Base-by-base conservation (phyloP, 495 filamentous ascomycete species). In the Choiromyces venosus region DNA sequence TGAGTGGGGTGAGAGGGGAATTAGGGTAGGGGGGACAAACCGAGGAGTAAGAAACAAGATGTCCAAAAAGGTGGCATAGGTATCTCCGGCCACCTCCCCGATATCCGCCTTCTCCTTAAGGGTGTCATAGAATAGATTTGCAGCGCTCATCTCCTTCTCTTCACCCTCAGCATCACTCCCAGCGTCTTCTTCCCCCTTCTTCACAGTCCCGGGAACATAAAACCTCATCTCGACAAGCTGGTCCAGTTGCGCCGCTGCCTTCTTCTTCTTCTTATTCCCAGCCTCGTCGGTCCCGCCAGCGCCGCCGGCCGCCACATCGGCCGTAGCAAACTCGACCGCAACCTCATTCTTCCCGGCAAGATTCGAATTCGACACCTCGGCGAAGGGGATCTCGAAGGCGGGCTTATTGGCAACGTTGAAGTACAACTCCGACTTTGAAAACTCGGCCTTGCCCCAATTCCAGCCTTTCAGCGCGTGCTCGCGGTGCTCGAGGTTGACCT, bases 381-480 rank as follows among this genome's bases (percentile, higher is more conserved):
- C 91, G 85, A 97, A 99, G 29, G 96, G 96, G 56, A 99, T 90
- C 83, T 98, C 95, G 85, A 99, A 99, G 1, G 96, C 92, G 7
- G 96, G 96, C 76, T 93, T 91, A 80, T 97, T 99, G 78, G 95
- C 92, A 33, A 99, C 96, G 82, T 93, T 97, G 85, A 99, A 99
- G 29, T 92, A 86, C 39, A 99, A 88, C 83, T 99, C 96, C 65
- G 92, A 90, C 82, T 98, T 97, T 74, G 91, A 90, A 81, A 99
- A 97, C 81, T 99, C 96, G 71, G 91, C 92, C 83, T 98, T 99
- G 73, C 96, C 96, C 96, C 96, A 99, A 82, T 98, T 99, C 96
- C 96, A 99, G 46, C 96, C 96, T 74, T 95, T 91, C 65, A 99
- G 86, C 7, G 94, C 92, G 82, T 98, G 95, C 82, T 98, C 96